Evolutionary conservation across 371 early-diverging fungal genomes (phyloP).

Genomic region (Syncephalis fuscata): DNA sequence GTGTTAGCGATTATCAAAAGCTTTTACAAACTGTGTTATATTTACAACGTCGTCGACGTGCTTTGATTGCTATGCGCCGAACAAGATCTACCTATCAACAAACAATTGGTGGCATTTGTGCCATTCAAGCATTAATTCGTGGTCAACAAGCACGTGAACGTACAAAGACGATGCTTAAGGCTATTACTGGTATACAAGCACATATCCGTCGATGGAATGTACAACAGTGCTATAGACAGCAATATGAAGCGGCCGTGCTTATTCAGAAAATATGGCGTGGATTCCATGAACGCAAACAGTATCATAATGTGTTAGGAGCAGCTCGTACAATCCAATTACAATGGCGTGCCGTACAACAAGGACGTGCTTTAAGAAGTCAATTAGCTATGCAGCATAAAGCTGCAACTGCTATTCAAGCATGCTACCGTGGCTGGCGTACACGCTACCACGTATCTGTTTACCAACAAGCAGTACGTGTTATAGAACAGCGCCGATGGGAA

Average conservation of each 20-base stretch:
- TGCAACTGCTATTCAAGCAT: slow-evolving; percentile 7
- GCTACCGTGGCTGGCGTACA: slow-evolving; percentile 9
- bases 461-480: slow-evolving; percentile 7
- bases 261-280: slow-evolving; percentile 15
- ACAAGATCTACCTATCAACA: too few species aligned
- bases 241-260: slow-evolving; percentile 10
- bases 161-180: too few species aligned
- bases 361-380: neutral
- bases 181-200: too few species aligned
- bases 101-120: too few species aligned
- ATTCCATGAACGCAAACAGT: slow-evolving; percentile 6
- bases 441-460: slow-evolving; percentile 8
- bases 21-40: too few species aligned
- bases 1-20: too few species aligned
- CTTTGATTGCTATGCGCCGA: too few species aligned
- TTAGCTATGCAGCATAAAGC: slow-evolving; percentile 2
- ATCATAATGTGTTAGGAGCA: slow-evolving; percentile 2
- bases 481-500: slow-evolving; percentile 12
- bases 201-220: too few species aligned
- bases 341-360: slow-evolving; percentile 9
- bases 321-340: slow-evolving; percentile 6
- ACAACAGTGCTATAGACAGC: slow-evolving; percentile 3
- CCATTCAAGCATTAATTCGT: too few species aligned
- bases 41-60: too few species aligned
- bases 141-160: too few species aligned